phyloP scores from a whole-genome alignment of 2,329 filamentous ascomycete genomes.

The Chaetomium strumarium region DNA sequence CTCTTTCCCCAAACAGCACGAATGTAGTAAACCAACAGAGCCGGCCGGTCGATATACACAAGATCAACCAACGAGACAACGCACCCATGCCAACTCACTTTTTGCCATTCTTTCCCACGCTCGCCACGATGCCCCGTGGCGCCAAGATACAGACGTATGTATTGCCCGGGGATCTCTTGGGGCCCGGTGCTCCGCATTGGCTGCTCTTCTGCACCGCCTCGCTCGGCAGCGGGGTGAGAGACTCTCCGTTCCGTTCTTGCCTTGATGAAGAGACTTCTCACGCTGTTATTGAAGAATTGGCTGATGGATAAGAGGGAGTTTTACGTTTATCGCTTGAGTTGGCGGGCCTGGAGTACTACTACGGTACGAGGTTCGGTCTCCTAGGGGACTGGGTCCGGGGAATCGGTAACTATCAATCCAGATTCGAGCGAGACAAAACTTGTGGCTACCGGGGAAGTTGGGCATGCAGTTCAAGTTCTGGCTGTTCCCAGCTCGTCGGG shows the following conservation, averaged over 20 bases:
- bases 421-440: no score
- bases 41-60: not conserved
- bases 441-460: no score
- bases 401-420: no score
- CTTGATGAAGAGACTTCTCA: no score
- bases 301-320: no score
- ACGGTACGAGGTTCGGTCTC: no score
- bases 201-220: conserved; percentile 12
- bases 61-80: not conserved
- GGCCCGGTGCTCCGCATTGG: conserved; percentile 1
- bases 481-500: no score
- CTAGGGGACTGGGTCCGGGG: no score
- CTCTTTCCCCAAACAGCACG: not conserved
- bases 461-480: no score
- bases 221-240: not conserved
- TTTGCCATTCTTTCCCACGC: not conserved
- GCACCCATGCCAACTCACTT: not conserved
- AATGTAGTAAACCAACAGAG: not conserved
- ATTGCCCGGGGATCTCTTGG: not conserved
- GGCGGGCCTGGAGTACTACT: no score
- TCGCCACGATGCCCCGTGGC: not conserved
- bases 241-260: not conserved
- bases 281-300: no score
- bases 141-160: not conserved
- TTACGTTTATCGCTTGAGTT: no score